Conservation (phyloP, 768 basidiomycete genomes). For the Termitomyces sp. region DNA sequence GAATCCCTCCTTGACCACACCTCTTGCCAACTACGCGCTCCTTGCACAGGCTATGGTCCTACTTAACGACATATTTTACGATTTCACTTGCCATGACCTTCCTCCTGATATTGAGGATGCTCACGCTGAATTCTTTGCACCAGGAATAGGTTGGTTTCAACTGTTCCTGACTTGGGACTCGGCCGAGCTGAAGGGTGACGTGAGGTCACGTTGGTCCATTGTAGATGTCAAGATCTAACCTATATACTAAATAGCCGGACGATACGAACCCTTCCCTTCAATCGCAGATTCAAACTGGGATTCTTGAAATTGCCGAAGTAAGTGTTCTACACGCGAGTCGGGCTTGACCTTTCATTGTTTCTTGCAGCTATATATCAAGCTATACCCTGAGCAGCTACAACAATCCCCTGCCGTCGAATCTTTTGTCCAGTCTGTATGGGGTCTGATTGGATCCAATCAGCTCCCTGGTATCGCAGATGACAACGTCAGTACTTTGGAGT, state of each 20-base stretch:
- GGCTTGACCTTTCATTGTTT: not conserved
- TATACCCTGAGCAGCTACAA: conserved; percentile 74
- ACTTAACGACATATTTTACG: conserved; percentile 85
- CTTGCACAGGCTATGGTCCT: conserved; percentile 74
- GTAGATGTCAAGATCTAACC: conserved; percentile 6
- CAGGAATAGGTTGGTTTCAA: conserved; percentile 67
- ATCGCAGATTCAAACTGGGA: conserved; percentile 83
- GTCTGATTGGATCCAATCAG: conserved; percentile 68
- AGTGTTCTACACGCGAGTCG: not conserved
- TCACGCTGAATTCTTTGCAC: conserved; percentile 76
- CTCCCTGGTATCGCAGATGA: conserved; percentile 72
- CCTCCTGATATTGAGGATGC: conserved; percentile 92
- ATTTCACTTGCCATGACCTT: conserved; percentile 92
- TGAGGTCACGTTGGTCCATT: conserved; percentile 29
- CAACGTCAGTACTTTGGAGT: conserved; percentile 38
- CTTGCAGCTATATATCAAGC: conserved; percentile 68
- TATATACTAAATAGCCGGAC: conserved; percentile 60
- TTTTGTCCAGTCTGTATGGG: conserved; percentile 90
- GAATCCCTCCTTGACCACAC: conserved; percentile 26
- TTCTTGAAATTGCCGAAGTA: conserved; percentile 90
- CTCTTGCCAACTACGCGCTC: conserved; percentile 36
- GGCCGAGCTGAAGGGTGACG: conserved; percentile 60
- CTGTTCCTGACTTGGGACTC: conserved; percentile 81
- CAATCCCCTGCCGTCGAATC: conserved; percentile 57
- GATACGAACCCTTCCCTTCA: conserved; percentile 80